These are phyloP conservation scores for Pythium apleroticum DNA, from an alignment of 352 stramenopile genomes.

Conservation along the genomic window DNA sequence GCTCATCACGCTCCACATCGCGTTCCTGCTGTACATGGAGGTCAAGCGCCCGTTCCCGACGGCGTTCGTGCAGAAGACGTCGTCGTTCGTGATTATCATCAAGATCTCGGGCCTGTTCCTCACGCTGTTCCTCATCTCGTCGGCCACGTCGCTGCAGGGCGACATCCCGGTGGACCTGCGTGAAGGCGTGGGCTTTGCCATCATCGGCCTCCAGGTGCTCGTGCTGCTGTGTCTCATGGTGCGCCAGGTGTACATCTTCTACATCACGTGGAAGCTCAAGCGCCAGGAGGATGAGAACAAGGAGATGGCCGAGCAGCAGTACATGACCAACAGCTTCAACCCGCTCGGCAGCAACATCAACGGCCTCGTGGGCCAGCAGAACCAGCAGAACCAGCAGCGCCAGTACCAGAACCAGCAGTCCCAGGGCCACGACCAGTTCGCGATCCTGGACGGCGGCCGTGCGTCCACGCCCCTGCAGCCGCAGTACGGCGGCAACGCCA, in stretches of 20 bases:
- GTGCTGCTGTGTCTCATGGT: constrained; percentile 82
- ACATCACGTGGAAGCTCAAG: constrained; percentile 81
- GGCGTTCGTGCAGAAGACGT: constrained; percentile 82
- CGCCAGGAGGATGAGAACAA: constrained; percentile 27
- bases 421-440: constrained; percentile 8
- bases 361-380: constrained; percentile 14
- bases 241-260: constrained; percentile 87
- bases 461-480: constrained; percentile 27
- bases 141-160: constrained; percentile 60
- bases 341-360: constrained; percentile 23
- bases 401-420: constrained; percentile 21
- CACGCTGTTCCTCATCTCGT: constrained; percentile 79
- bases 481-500: constrained; percentile 7
- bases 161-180: constrained; percentile 73
- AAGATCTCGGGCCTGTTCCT: constrained; percentile 87
- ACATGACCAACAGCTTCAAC: constrained; percentile 20
- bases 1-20: constrained; percentile 73
- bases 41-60: constrained; percentile 82
- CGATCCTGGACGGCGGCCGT: constrained; percentile 25
- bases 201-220: constrained; percentile 78
- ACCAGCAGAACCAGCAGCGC: constrained; percentile 20
- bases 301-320: constrained; percentile 15
- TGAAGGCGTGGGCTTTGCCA: constrained; percentile 75
- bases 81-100: constrained; percentile 88
- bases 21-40: constrained; percentile 81